These are phyloP conservation scores for Fomitopsis palustris DNA, from an alignment of 1,284 basidiomycete genomes.

Conservation along the genomic window DNA sequence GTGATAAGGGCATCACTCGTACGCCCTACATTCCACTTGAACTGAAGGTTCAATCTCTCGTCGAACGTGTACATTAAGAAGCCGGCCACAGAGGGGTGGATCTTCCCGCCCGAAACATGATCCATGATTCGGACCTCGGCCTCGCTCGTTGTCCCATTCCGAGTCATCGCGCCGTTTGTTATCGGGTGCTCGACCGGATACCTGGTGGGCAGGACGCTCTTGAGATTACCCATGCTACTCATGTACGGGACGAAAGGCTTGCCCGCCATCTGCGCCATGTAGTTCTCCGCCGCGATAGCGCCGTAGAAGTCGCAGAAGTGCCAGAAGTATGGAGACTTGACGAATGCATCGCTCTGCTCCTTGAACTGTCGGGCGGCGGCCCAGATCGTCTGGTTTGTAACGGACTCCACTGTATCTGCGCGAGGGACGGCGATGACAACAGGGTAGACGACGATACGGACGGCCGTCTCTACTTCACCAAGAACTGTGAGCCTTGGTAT, in stretches of 20 bases:
- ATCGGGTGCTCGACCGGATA: neutral
- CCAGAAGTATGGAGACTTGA: slow-evolving; percentile 7
- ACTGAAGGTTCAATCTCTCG: slow-evolving; percentile 1
- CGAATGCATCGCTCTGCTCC: neutral
- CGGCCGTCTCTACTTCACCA: slow-evolving; percentile 1
- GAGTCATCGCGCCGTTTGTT: neutral
- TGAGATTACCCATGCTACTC: slow-evolving; percentile 4
- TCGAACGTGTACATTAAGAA: slow-evolving; percentile 5
- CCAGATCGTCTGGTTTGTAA: neutral
- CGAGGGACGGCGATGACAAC: neutral
- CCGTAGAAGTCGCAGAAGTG: neutral
- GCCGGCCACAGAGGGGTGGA: neutral
- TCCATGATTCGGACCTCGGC: neutral
- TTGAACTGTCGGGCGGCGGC: neutral
- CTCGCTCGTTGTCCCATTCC: neutral
- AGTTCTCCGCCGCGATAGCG: neutral
- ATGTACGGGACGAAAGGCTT: slow-evolving; percentile 4
- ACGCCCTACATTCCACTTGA: neutral
- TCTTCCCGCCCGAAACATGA: neutral
- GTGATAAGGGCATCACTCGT: neutral
- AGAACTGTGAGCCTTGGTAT: neutral
- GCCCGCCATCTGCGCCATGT: neutral
- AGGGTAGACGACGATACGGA: neutral
- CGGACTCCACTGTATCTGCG: neutral
- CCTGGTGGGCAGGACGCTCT: neutral